Conservation (phyloP, 768 basidiomycete species). For the Mycena venus region DNA sequence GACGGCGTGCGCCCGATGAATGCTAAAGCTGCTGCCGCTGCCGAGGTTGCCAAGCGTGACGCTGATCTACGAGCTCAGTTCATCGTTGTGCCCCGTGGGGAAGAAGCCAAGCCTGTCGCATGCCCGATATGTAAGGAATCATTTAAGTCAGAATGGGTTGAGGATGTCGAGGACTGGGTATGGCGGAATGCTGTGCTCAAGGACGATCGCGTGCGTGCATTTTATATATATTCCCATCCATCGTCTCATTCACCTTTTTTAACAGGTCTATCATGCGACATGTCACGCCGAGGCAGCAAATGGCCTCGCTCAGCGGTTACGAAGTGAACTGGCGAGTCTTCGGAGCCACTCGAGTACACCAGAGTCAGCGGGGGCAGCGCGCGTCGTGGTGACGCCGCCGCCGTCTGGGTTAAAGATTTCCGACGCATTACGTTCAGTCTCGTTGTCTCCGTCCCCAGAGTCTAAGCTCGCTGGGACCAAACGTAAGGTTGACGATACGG, state of each 20-base stretch:
- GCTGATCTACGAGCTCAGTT: slow-evolving; percentile 81
- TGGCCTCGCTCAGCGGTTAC: slow-evolving; percentile 76
- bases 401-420: slow-evolving; percentile 45
- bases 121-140: slow-evolving; percentile 98
- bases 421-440: slow-evolving; percentile 53
- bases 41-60: slow-evolving; percentile 79
- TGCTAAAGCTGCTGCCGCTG: slow-evolving; percentile 71
- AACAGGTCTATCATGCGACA: slow-evolving; percentile 93
- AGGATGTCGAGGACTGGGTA: slow-evolving; percentile 98
- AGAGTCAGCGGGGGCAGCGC: slow-evolving; percentile 58
- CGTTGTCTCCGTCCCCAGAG: slow-evolving; percentile 66
- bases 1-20: slow-evolving; percentile 64
- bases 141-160: slow-evolving; percentile 91
- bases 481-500: slow-evolving; percentile 79
- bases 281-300: slow-evolving; percentile 89
- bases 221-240: background rate
- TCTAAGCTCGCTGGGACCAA: slow-evolving; percentile 71
- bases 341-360: slow-evolving; percentile 83
- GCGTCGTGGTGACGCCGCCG: slow-evolving; percentile 48
- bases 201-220: slow-evolving; percentile 80
- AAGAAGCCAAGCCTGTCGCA: slow-evolving; percentile 84
- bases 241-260: background rate
- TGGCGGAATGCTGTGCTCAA: slow-evolving; percentile 93
- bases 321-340: slow-evolving; percentile 67
- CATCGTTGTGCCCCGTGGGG: slow-evolving; percentile 92